Percentiles rank a stretch among this genome's conserved stretches.
Evolutionary conservation across 2,329 filamentous ascomycete species (phyloP).

Genomic region (Neofusicoccum umdonicola): DNA sequence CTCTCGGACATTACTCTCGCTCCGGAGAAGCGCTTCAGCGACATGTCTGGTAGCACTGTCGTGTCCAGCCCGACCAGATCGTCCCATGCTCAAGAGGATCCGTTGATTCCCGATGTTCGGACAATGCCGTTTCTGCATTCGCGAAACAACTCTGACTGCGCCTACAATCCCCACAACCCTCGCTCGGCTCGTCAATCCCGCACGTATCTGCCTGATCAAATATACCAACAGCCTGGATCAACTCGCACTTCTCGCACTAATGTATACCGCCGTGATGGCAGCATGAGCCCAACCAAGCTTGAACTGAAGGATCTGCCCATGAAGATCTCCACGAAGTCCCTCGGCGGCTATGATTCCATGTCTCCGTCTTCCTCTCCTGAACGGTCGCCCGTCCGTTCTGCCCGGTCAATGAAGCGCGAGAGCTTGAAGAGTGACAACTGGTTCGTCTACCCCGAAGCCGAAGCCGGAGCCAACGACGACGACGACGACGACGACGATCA

Average conservation of each 20-base stretch:
- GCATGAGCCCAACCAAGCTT: neutral
- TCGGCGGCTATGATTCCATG: conserved; percentile 26
- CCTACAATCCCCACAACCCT: conserved; percentile 52
- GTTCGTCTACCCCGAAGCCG: conserved; percentile 36
- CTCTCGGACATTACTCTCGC: conserved; percentile 28
- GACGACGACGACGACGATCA: neutral
- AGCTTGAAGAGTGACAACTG: conserved; percentile 47
- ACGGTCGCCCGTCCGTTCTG: conserved; percentile 23
- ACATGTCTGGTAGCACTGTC: conserved; percentile 45
- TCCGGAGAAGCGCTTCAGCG: conserved; percentile 55
- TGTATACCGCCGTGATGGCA: conserved; percentile 1
- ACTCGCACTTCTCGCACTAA: conserved; percentile 31
- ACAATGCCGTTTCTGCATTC: conserved; percentile 80
- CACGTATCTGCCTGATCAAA: conserved; percentile 52
- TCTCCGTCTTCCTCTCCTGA: conserved; percentile 20
- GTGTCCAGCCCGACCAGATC: conserved; percentile 32
- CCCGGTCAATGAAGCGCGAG: conserved; percentile 18
- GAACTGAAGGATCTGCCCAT: conserved; percentile 20
- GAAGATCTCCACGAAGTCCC: conserved; percentile 30
- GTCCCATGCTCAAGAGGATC: conserved; percentile 34
- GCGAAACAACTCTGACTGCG: conserved; percentile 61
- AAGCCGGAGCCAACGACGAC: neutral
- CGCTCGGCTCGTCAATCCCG: conserved; percentile 55
- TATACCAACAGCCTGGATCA: conserved; percentile 36
- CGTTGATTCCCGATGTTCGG: conserved; percentile 41